Evolutionary conservation across 345 rosid genomes (phyloP).

Genomic region (Brassica rapa): DNA sequence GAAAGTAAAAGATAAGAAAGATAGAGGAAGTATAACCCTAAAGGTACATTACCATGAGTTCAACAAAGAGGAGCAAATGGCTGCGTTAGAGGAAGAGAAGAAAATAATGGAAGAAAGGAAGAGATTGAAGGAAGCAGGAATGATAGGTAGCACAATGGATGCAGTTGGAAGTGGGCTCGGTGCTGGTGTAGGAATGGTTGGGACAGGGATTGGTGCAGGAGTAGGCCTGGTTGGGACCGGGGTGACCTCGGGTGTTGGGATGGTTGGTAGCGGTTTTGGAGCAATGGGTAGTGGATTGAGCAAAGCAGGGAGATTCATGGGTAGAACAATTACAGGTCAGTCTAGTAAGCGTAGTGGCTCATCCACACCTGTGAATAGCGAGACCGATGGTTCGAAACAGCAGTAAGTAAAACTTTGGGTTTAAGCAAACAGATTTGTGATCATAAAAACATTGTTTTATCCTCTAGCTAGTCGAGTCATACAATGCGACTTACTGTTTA

Average conservation of each 20-base stretch:
- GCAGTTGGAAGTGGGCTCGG: slow-evolving; percentile 66
- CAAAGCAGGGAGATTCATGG: slow-evolving; percentile 88
- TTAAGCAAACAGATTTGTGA: slow-evolving; percentile 27
- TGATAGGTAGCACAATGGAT: slow-evolving; percentile 89
- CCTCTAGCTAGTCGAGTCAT: not conserved
- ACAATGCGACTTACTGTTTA: not conserved
- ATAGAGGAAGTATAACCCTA: slow-evolving; percentile 78
- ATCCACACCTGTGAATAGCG: slow-evolving; percentile 68
- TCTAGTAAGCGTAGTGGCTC: slow-evolving; percentile 72
- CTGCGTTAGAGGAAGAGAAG: slow-evolving; percentile 89
- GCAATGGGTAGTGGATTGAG: slow-evolving; percentile 79
- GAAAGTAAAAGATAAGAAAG: slow-evolving; percentile 95
- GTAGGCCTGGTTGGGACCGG: slow-evolving; percentile 65
- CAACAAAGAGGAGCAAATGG: slow-evolving; percentile 82
- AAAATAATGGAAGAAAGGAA: slow-evolving; percentile 77
- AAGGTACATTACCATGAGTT: slow-evolving; percentile 79
- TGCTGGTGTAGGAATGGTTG: slow-evolving; percentile 75
- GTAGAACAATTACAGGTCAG: slow-evolving; percentile 78
- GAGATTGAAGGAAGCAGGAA: slow-evolving; percentile 88
- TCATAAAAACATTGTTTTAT: slow-evolving; percentile 8
- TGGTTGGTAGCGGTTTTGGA: slow-evolving; percentile 72
- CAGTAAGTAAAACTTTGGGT: slow-evolving; percentile 38
- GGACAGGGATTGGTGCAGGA: slow-evolving; percentile 71
- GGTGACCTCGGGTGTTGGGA: slow-evolving; percentile 54
- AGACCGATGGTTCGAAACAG: slow-evolving; percentile 45